Percentiles rank a stretch among this genome's conserved stretches.
Evolutionary conservation across 1,139 yeast species (phyloP).

Genomic region (Yamadazyma siamensis): DNA sequence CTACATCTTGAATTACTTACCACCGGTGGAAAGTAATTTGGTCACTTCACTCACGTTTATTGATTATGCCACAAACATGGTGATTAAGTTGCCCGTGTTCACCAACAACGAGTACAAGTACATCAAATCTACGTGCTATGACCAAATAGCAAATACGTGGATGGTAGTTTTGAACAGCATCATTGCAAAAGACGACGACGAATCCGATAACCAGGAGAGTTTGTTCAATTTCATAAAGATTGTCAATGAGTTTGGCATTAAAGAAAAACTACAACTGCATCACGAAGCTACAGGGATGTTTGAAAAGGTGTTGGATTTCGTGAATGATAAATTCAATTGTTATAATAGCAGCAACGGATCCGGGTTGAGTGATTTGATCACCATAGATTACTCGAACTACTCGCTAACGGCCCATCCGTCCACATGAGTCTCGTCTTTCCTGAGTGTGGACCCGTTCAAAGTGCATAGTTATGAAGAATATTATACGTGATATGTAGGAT

Average conservation of each 20-base stretch:
- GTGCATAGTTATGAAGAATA: neutral
- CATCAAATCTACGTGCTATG: slow-evolving; percentile 69
- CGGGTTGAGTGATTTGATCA: slow-evolving; percentile 38
- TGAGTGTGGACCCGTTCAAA: neutral
- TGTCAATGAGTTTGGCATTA: slow-evolving; percentile 31
- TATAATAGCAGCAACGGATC: slow-evolving; percentile 13
- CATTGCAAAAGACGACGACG: slow-evolving; percentile 12
- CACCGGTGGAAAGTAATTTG: slow-evolving; percentile 66
- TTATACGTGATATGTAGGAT: neutral
- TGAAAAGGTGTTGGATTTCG: slow-evolving; percentile 42
- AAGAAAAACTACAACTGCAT: slow-evolving; percentile 41
- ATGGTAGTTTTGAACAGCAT: slow-evolving; percentile 52
- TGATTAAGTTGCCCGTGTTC: slow-evolving; percentile 73
- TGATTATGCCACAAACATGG: slow-evolving; percentile 60
- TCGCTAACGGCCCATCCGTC: slow-evolving; percentile 21
- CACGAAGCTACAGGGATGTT: slow-evolving; percentile 18
- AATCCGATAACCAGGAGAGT: slow-evolving; percentile 16
- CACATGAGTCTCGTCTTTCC: slow-evolving; percentile 5
- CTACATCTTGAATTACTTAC: slow-evolving; percentile 72
- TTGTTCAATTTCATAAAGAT: slow-evolving; percentile 27
- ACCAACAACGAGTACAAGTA: slow-evolving; percentile 69
- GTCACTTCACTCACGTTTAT: slow-evolving; percentile 62
- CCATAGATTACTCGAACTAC: slow-evolving; percentile 46
- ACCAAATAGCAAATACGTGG: slow-evolving; percentile 80
- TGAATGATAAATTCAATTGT: slow-evolving; percentile 18